Percentiles rank a stretch among this genome's conserved stretches.
Evolutionary conservation across 768 basidiomycete species (phyloP).

Genomic region (Panaeolus papilionaceus): DNA sequence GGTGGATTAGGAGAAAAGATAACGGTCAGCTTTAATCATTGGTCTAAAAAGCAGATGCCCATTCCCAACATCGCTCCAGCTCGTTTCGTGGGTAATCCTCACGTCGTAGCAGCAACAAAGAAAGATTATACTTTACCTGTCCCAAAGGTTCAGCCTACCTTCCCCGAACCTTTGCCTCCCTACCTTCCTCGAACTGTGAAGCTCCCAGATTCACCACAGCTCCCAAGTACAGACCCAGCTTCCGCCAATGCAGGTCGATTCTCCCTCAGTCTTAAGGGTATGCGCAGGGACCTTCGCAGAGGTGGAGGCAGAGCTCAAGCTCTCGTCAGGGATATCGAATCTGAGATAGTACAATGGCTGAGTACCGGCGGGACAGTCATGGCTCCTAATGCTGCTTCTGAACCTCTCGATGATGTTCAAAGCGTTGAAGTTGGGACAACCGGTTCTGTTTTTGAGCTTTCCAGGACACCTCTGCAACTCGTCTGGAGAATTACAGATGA

Average conservation of each 20-base stretch:
- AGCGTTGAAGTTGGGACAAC: conserved; percentile 58
- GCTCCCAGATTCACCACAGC: conserved; percentile 49
- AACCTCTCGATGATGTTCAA: conserved; percentile 27
- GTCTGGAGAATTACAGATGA: conserved; percentile 78
- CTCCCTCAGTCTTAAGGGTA: conserved; percentile 77
- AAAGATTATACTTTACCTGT: conserved; percentile 56
- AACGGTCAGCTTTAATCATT: conserved; percentile 59
- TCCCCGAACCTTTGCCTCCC: conserved; percentile 76
- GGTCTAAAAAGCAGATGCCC: conserved; percentile 19
- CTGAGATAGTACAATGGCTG: conserved; percentile 69
- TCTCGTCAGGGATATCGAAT: conserved; percentile 74
- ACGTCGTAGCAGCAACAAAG: conserved; percentile 67
- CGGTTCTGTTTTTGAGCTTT: conserved; percentile 67
- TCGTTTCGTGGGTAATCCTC: conserved; percentile 73
- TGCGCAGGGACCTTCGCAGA: conserved; percentile 68
- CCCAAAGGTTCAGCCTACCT: conserved; percentile 59
- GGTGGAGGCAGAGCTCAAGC: conserved; percentile 63
- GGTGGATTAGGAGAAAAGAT: conserved; percentile 77
- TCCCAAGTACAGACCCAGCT: conserved; percentile 49
- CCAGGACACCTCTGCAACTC: conserved; percentile 67
- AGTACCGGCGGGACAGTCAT: conserved; percentile 59
- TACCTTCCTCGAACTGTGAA: conserved; percentile 69
- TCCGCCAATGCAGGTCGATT: conserved; percentile 79
- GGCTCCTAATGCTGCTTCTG: conserved; percentile 46
- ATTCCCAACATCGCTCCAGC: conserved; percentile 46